A percentile compares a stretch with the other conserved stretches of the same genome.
These are phyloP conservation scores for Fusarium guadeloupense DNA, from an alignment of 2,329 filamentous ascomycete genomes.

Conservation along the genomic window DNA sequence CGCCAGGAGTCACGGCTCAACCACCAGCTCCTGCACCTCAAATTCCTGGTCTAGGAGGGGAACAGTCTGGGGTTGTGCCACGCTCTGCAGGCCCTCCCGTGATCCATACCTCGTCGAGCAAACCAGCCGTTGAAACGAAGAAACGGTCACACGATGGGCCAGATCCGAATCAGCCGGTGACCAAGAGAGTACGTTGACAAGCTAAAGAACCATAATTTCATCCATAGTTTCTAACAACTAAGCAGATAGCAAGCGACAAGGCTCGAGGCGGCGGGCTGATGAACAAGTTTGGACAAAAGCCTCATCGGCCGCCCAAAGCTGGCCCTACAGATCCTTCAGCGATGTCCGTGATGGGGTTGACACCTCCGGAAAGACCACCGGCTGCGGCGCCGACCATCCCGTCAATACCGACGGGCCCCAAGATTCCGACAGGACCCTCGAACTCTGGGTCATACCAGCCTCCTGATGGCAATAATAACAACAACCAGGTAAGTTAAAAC, in stretches of 20 bases:
- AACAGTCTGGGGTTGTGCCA: conserved; percentile 30
- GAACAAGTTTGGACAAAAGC: conserved; percentile 50
- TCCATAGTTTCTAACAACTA: conserved; percentile 39
- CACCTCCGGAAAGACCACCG: conserved; percentile 56
- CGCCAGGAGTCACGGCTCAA: conserved; percentile 9
- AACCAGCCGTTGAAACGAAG: conserved; percentile 45
- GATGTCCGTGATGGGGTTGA: conserved; percentile 61
- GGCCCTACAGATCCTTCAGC: conserved; percentile 59
- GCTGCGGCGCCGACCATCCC: conserved; percentile 36
- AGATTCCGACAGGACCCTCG: conserved; percentile 30
- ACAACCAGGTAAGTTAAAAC: conserved; percentile 33
- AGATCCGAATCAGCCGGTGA: conserved; percentile 44
- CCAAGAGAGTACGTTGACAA: conserved; percentile 54
- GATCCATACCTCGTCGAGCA: conserved; percentile 50
- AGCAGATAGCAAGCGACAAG: conserved; percentile 46
- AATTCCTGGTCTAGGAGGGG: conserved; percentile 28
- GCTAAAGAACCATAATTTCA: not conserved
- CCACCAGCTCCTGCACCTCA: conserved; percentile 11
- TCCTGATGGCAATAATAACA: conserved; percentile 22
- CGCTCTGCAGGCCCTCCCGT: conserved; percentile 48
- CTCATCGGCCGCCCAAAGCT: conserved; percentile 41
- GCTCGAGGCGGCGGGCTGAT: conserved; percentile 47
- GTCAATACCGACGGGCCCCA: conserved; percentile 18
- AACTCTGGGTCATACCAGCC: conserved; percentile 34
- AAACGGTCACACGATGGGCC: conserved; percentile 56